Base-by-base conservation (phyloP, 1,139 yeast genomes). In the Taphrina confusa region DNA sequence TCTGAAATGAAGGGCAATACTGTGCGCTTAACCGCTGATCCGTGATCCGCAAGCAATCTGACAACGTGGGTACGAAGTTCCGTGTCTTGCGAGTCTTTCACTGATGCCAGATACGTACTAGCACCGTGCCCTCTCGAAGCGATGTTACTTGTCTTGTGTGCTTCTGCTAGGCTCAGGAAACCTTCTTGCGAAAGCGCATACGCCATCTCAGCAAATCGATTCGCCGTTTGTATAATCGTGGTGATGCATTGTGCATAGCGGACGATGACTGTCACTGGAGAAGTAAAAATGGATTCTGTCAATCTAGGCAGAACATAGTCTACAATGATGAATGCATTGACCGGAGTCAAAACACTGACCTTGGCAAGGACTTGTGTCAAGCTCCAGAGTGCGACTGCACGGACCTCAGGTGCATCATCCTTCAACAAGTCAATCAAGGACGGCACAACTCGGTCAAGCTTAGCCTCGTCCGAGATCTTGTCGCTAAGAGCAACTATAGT, bases 361-460 rank as follows among this genome's bases (percentile, higher is more conserved):
- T n/a, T 27, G 11, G 37, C 14, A 22, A 56, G 39, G 6, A 92
- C 73, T 34, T 87, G 88, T 0, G 77, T 71, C 58, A 75, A 55
- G 27, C 69, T 67, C 12, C 72, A 64, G 40, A 76, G 63, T 0
- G 78, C 77, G 0, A 74, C 70, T 2, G 69, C 79, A 51, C 85
- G 87, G 1, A 88, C 92, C 58, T 79, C 78, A 1, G 77, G 77
- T 33, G 79, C 76, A 0, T 78, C 73, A 64, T 81, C 86, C 55
- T 81, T 82, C 18, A 83, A 70, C 62, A 83, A 74, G 6, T 79
- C 70, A 34, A 87, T 80, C 33, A 92, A 72, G 68, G 85, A 88
- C 0, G 99, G 97, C 22, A 92, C 71, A 31, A 92, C 83, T 49
- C 97, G 75, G 70, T 92, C 97, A 49, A 92, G 75, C 68, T 90